A percentile compares a stretch with the other conserved stretches of the same genome.
Evolutionary conservation across 2,329 filamentous ascomycete genomes (phyloP).

Genomic region (Exophiala sideris): DNA sequence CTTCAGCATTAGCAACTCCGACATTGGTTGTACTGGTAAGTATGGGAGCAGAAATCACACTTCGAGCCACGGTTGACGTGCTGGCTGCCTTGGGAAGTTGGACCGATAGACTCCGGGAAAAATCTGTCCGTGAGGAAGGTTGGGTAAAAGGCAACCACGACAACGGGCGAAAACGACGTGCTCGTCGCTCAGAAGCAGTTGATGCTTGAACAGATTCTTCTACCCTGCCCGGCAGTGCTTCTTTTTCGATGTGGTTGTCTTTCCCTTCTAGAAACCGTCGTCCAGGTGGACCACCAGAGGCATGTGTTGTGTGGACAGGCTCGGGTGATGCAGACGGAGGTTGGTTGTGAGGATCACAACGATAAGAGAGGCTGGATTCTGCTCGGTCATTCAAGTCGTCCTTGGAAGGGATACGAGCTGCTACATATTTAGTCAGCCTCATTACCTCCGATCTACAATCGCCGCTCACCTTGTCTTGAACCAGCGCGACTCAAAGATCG

Average conservation of each 20-base stretch:
- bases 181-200: slow-evolving; percentile 4
- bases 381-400: slow-evolving; percentile 18
- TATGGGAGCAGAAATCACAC: slow-evolving; percentile 27
- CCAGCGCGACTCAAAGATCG: slow-evolving; percentile 23
- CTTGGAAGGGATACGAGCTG: slow-evolving; percentile 18
- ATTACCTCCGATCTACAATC: neutral
- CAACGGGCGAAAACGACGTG: slow-evolving; percentile 17
- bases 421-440: slow-evolving; percentile 10
- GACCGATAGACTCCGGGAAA: slow-evolving; percentile 19
- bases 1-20: slow-evolving; percentile 25
- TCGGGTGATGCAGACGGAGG: slow-evolving; percentile 14
- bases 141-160: slow-evolving; percentile 27
- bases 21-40: slow-evolving; percentile 29
- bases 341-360: slow-evolving; percentile 23
- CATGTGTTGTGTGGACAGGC: neutral
- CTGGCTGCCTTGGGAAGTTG: slow-evolving; percentile 23
- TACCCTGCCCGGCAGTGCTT: neutral
- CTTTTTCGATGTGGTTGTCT: neutral
- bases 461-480: slow-evolving; percentile 22
- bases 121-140: neutral
- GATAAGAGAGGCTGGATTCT: slow-evolving; percentile 22
- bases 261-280: neutral
- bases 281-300: neutral
- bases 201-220: neutral
- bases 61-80: slow-evolving; percentile 25